Percentiles rank a stretch among this genome's conserved stretches.
These are phyloP conservation scores for Austroboletus niveus DNA, from an alignment of 1,284 basidiomycete genomes.

Conservation along the genomic window DNA sequence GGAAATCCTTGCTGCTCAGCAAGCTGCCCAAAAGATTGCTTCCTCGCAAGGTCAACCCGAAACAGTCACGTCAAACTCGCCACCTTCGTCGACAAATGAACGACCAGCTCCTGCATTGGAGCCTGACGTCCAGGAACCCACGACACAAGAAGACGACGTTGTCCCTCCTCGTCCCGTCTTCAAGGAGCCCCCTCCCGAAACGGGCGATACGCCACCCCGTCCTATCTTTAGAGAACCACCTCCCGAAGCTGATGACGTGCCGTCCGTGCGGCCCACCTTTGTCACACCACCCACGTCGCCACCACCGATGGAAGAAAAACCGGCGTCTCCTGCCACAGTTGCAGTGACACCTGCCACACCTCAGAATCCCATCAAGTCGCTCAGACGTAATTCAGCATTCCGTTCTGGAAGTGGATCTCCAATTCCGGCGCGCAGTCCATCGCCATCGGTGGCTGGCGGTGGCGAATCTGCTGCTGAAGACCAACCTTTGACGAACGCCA, in stretches of 20 bases:
- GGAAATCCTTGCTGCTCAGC: slow-evolving; percentile 78
- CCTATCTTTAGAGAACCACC: slow-evolving; percentile 40
- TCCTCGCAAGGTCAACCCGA: slow-evolving; percentile 25
- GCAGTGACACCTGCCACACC: slow-evolving; percentile 49
- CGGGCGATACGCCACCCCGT: slow-evolving; percentile 38
- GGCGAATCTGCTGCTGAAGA: slow-evolving; percentile 37
- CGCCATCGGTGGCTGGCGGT: slow-evolving; percentile 35
- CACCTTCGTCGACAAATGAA: slow-evolving; percentile 6
- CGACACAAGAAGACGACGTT: slow-evolving; percentile 17
- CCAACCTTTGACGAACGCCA: slow-evolving; percentile 30
- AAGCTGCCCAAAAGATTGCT: slow-evolving; percentile 54
- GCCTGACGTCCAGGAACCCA: slow-evolving; percentile 8
- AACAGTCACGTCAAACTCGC: slow-evolving; percentile 3
- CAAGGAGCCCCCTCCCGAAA: slow-evolving; percentile 31
- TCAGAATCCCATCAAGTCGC: slow-evolving; percentile 37
- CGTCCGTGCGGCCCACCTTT: slow-evolving; percentile 26
- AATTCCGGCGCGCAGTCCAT: slow-evolving; percentile 39
- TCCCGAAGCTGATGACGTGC: slow-evolving; percentile 37
- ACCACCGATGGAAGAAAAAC: slow-evolving; percentile 27
- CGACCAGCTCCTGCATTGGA: slow-evolving; percentile 4
- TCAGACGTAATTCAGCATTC: slow-evolving; percentile 32
- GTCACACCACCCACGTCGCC: slow-evolving; percentile 33
- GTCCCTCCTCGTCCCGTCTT: slow-evolving; percentile 36
- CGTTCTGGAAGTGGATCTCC: slow-evolving; percentile 35
- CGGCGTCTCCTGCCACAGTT: slow-evolving; percentile 32